Evolutionary conservation across 1,284 basidiomycete species (phyloP).

Genomic region (Ustilago xerochloae): DNA sequence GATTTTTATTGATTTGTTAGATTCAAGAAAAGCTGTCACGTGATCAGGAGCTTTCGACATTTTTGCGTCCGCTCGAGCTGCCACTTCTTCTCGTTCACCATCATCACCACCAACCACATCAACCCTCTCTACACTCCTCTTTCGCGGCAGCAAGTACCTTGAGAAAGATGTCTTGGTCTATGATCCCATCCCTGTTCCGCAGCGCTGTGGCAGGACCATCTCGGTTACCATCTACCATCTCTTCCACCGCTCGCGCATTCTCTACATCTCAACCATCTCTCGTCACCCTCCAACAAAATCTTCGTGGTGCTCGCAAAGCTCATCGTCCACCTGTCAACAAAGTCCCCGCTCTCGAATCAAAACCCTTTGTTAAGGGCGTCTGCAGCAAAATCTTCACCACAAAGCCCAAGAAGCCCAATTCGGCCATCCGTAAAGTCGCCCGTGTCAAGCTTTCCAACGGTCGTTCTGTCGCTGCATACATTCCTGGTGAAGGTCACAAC

Average conservation of each 20-base stretch:
- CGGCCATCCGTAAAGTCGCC: conserved; percentile 95
- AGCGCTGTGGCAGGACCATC: conserved; percentile 30
- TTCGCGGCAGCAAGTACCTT: not conserved
- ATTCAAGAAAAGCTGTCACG: too few relatives aligned
- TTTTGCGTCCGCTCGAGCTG: too few relatives aligned
- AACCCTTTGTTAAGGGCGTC: conserved; percentile 67
- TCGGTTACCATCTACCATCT: conserved; percentile 3
- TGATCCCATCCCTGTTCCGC: conserved; percentile 22
- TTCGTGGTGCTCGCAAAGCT: conserved; percentile 64
- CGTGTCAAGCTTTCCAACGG: conserved; percentile 92
- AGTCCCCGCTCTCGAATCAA: conserved; percentile 61
- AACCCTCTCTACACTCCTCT: not conserved
- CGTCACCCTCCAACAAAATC: conserved; percentile 66
- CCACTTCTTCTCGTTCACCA: not conserved
- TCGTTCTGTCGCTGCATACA: conserved; percentile 89
- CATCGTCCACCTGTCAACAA: conserved; percentile 68
- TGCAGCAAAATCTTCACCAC: conserved; percentile 67
- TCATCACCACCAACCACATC: not conserved
- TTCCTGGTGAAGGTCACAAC: conserved; percentile 97
- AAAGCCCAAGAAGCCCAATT: conserved; percentile 98
- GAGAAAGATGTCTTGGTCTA: conserved; percentile 25
- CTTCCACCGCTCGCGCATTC: conserved; percentile 38
- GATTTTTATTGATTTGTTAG: too few relatives aligned
- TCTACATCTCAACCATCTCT: conserved; percentile 45
- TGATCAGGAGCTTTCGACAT: too few relatives aligned